These are phyloP conservation scores for Aquilaria malaccensis DNA, from an alignment of 345 rosid genomes.

Conservation along the genomic window DNA sequence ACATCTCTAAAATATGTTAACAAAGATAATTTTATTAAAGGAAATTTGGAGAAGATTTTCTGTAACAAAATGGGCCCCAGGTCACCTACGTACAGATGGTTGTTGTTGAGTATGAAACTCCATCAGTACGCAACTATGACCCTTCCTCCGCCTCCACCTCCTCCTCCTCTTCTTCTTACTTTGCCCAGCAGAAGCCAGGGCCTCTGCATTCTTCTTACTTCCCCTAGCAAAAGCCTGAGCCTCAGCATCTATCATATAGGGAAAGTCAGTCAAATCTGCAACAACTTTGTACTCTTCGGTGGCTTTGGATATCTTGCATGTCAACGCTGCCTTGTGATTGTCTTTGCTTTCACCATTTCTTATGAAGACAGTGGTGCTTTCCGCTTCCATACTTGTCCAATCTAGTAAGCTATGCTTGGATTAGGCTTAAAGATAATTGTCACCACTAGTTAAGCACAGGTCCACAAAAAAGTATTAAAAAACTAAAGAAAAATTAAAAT, in stretches of 20 bases:
- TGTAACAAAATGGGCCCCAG: not conserved
- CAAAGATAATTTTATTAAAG: not conserved
- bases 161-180: slow-evolving; percentile 1
- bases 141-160: not conserved
- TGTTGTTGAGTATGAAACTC: slow-evolving; percentile 4
- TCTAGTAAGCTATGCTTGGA: no score
- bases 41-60: not conserved
- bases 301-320: slow-evolving; percentile 5
- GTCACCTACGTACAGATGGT: slow-evolving; percentile 4
- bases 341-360: no score
- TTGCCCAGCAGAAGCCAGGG: no score
- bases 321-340: no score
- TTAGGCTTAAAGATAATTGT: no score
- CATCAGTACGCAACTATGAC: not conserved
- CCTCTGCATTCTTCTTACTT: not conserved
- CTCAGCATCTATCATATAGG: slow-evolving; percentile 13
- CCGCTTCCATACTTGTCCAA: no score
- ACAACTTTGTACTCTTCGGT: slow-evolving; percentile 7
- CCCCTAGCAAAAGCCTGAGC: slow-evolving; percentile 9
- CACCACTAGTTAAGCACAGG: no score
- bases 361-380: no score
- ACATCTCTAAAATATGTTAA: no score
- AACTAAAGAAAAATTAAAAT: no score
- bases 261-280: slow-evolving; percentile 13
- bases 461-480: no score